phyloP scores from a whole-genome alignment of 441 rosid species.

The Gossypium trilobum region DNA sequence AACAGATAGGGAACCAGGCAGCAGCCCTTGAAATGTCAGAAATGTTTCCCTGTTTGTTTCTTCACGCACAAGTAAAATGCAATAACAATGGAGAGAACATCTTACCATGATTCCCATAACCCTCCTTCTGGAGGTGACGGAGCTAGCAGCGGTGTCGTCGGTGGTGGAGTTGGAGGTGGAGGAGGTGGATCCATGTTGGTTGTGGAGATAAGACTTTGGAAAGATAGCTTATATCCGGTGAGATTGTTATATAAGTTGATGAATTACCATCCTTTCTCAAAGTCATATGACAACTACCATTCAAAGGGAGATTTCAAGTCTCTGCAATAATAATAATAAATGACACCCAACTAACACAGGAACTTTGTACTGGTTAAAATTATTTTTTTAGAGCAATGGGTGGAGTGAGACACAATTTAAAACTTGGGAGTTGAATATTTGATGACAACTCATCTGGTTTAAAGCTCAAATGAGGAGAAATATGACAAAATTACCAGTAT shows the following conservation, averaged over 20 bases:
- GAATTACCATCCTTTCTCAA: conserved; percentile 17
- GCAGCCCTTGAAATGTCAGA: background rate
- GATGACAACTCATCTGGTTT: too few relatives aligned
- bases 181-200: conserved; percentile 39
- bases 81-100: background rate
- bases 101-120: conserved; percentile 34
- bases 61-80: background rate
- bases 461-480: too few relatives aligned
- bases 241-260: background rate
- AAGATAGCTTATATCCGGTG: background rate
- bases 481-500: too few relatives aligned
- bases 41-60: background rate
- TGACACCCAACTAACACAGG: conserved; percentile 12
- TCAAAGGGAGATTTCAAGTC: conserved; percentile 25
- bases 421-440: too few relatives aligned
- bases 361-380: background rate
- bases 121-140: conserved; percentile 17
- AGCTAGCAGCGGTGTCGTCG: conserved; percentile 13
- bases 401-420: background rate
- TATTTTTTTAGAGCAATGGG: background rate
- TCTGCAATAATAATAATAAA: background rate
- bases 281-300: conserved; percentile 36
- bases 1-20: background rate
- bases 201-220: background rate
- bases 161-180: conserved; percentile 25